Conservation (phyloP, 108 stramenopile genomes). For the Seminavis robusta region DNA sequence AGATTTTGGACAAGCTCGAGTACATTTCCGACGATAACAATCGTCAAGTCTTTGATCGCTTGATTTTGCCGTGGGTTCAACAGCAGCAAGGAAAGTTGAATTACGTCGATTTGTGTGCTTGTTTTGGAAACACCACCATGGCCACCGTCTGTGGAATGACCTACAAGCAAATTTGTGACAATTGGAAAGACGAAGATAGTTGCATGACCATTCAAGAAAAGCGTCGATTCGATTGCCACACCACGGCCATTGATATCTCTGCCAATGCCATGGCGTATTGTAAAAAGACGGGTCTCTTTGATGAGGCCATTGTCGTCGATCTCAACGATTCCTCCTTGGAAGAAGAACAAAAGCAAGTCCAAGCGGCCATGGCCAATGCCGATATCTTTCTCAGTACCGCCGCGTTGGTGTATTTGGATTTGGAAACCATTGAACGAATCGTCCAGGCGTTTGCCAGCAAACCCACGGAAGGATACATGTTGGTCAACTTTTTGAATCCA, state of each 20-base stretch:
- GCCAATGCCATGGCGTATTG: slow-evolving; percentile 37
- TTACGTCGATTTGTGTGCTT: slow-evolving; percentile 35
- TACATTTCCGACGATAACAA: slow-evolving; percentile 44
- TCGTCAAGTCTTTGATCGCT: slow-evolving; percentile 34
- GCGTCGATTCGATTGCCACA: slow-evolving; percentile 14
- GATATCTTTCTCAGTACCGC: slow-evolving; percentile 31
- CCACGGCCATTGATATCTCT: slow-evolving; percentile 39
- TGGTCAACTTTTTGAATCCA: slow-evolving; percentile 47
- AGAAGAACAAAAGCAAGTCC: slow-evolving; percentile 1
- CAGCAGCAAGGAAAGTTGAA: not conserved
- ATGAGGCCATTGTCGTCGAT: slow-evolving; percentile 23
- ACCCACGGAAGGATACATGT: slow-evolving; percentile 19
- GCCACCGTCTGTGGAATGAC: slow-evolving; percentile 40
- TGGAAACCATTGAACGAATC: slow-evolving; percentile 25
- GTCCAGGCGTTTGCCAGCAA: slow-evolving; percentile 15
- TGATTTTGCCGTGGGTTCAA: slow-evolving; percentile 19
- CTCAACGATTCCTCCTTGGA: slow-evolving; percentile 21
- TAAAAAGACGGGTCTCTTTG: slow-evolving; percentile 27
- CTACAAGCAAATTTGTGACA: slow-evolving; percentile 36
- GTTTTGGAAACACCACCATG: slow-evolving; percentile 53
- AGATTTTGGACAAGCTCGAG: slow-evolving; percentile 31
- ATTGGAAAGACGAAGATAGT: slow-evolving; percentile 33
- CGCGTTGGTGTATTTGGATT: slow-evolving; percentile 32
- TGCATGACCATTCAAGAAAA: slow-evolving; percentile 16
- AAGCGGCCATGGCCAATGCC: slow-evolving; percentile 16